phyloP scores from a whole-genome alignment of 257 asterid species.

The Hygrophila difformis region DNA sequence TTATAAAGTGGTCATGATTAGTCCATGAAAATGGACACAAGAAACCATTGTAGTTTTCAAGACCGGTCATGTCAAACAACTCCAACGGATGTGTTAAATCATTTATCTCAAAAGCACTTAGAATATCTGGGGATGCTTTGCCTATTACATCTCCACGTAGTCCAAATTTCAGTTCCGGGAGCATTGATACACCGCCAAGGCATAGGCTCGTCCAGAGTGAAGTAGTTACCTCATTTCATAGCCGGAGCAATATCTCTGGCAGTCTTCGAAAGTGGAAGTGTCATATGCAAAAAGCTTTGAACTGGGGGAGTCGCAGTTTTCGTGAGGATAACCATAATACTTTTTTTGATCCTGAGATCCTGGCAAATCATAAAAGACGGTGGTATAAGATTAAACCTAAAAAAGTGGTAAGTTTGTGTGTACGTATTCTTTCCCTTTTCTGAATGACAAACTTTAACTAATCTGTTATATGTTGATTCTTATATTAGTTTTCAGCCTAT shows the following conservation, averaged over 20 bases:
- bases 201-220: slow-evolving; percentile 75
- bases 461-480: neutral
- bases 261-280: slow-evolving; percentile 48
- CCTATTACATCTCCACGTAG: slow-evolving; percentile 27
- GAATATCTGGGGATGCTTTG: slow-evolving; percentile 50
- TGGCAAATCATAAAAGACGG: slow-evolving; percentile 84
- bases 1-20: slow-evolving; percentile 16
- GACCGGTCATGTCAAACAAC: slow-evolving; percentile 51
- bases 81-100: slow-evolving; percentile 45
- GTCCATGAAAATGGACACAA: slow-evolving; percentile 28
- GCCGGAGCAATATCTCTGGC: slow-evolving; percentile 25
- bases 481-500: neutral
- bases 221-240: slow-evolving; percentile 29
- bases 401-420: slow-evolving; percentile 55
- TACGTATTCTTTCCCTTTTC: no score
- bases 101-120: slow-evolving; percentile 48
- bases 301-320: slow-evolving; percentile 38
- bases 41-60: slow-evolving; percentile 27
- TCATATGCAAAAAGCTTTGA: slow-evolving; percentile 61
- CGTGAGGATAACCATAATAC: slow-evolving; percentile 27
- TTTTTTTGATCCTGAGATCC: slow-evolving; percentile 23
- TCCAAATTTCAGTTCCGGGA: slow-evolving; percentile 14
- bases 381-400: slow-evolving; percentile 81
- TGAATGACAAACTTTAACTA: slow-evolving; percentile 9
- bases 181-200: slow-evolving; percentile 21